A percentile compares a stretch with the other conserved stretches of the same genome.
Evolutionary conservation across 129 eudicot genomes (phyloP).

Genomic region (Erigeron canadensis): DNA sequence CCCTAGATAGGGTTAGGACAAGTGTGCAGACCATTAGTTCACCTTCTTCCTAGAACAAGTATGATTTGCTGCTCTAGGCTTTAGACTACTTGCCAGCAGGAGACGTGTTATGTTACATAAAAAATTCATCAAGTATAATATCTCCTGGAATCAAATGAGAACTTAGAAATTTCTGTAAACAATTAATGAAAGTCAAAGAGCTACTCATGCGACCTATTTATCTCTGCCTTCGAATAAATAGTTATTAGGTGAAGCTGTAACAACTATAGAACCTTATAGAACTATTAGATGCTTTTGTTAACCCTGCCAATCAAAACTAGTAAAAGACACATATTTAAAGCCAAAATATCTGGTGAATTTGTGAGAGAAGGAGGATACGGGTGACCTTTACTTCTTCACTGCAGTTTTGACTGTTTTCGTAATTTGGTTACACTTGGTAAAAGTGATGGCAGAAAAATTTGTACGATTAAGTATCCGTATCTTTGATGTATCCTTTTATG

Average conservation of each 20-base stretch:
- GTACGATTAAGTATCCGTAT: too few species aligned
- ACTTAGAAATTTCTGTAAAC: not conserved
- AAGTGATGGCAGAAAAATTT: too few species aligned
- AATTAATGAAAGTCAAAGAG: not conserved
- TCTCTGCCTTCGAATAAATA: not conserved
- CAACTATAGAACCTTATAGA: not conserved
- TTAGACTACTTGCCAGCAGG: not conserved
- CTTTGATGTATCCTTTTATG: too few species aligned
- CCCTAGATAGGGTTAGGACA: too few species aligned
- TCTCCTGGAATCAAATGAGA: not conserved
- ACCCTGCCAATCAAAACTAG: not conserved
- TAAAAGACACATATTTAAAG: not conserved
- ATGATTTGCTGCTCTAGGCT: not conserved
- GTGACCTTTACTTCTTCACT: too few species aligned
- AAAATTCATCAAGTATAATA: not conserved
- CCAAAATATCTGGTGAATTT: too few species aligned
- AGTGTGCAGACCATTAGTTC: too few species aligned
- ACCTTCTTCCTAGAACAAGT: not conserved
- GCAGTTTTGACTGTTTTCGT: too few species aligned
- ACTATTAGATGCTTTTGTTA: not conserved
- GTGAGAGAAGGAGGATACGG: too few species aligned
- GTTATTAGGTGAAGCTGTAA: not conserved
- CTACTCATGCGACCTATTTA: not conserved
- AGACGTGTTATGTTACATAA: not conserved
- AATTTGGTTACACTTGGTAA: too few species aligned